Evolutionary conservation across 495 filamentous ascomycete genomes (phyloP), one percentile per base, ranked within the genome.

Genomic region (Aspergillus mulundensis): DNA sequence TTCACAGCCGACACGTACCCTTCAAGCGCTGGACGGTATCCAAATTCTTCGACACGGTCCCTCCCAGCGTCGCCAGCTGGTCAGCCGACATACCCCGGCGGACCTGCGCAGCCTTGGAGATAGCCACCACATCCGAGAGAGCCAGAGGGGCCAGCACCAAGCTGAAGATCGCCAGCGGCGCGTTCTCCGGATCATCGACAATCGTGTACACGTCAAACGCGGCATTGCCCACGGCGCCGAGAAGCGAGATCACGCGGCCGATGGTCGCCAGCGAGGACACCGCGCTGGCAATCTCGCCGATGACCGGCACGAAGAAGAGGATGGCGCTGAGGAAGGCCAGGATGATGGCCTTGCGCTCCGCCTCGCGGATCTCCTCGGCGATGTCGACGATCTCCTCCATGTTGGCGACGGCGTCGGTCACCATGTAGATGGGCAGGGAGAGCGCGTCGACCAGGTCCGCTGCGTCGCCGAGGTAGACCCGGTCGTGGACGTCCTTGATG

Each of bases 131-230:
- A 50, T 56, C 54, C 15, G 19, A 11, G 1, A 56, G 44, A 2
- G 54, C 54, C 15, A 56, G 24, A 0, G 54, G 54, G 0, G 54
- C 7, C 3, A 56, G 45, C 7, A 56, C 24, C 32, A 50, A n/a
- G 8, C 54, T 0, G 16, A 56, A 49, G 12, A 56, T 56, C 8
- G 54, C 54, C 45, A 56, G 45, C 0, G 32, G 44, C 0, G 32
- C 54, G 40, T 56, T 56, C 1, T 25, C 44, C 15, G 15, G 15
- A 21, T 56, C 54, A 20, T 56, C 38, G 3, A 56, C n/a, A 7
- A 56, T 15, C 0, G 44, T 56, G 19, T 56, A 56, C 15, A 56
- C 28, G 28, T 56, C 54, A 7, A 57, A 15, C 0, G 40, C 55
- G 0, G n/a, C 48, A 44, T 52, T 57, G 7, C 55, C 48, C 1